Conservation (phyloP, 2,329 filamentous ascomycete species). For the Aspergillus vadensis region DNA sequence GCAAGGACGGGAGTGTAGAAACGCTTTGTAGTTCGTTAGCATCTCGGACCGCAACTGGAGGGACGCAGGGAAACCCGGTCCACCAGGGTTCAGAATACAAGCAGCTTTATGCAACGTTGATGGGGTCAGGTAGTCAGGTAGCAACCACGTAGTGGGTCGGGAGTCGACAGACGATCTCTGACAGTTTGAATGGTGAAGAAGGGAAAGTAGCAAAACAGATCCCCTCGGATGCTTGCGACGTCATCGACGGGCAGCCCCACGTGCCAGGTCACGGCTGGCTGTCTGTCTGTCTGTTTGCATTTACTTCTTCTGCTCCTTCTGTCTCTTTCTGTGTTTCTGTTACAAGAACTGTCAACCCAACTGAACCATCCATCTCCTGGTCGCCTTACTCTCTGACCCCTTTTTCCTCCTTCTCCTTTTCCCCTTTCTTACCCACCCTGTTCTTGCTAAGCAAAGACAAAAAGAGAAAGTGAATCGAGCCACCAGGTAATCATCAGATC, state of each 20-base stretch:
- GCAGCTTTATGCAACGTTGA: neutral
- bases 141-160: neutral
- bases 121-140: neutral
- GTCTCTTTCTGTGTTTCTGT: neutral
- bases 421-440: neutral
- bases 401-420: neutral
- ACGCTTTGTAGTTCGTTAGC: neutral
- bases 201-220: neutral
- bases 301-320: conserved; percentile 13
- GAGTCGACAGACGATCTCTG: too few species aligned
- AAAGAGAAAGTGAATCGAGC: neutral
- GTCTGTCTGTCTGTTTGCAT: conserved; percentile 6
- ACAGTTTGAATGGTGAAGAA: too few species aligned
- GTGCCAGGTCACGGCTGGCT: conserved; percentile 18
- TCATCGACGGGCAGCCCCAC: conserved; percentile 28
- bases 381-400: neutral
- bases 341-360: neutral
- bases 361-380: neutral
- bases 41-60: neutral
- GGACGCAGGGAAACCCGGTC: neutral
- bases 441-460: neutral
- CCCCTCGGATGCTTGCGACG: conserved; percentile 21
- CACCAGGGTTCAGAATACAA: neutral
- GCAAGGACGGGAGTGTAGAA: neutral
- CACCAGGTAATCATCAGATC: neutral